Conservation (phyloP, 1,139 yeast genomes). For the Yamadazyma blattariae region DNA sequence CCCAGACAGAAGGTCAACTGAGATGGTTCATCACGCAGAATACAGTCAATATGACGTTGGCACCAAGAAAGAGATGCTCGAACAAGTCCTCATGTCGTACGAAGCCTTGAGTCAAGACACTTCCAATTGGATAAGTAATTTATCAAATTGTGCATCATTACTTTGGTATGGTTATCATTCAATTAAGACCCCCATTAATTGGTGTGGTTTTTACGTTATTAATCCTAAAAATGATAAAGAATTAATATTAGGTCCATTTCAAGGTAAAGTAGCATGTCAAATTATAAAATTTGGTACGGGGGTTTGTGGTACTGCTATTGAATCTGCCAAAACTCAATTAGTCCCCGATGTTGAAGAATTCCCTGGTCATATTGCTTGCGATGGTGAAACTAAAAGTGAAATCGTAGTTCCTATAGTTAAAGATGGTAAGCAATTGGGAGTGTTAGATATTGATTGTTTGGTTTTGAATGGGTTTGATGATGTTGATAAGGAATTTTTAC, state of each 20-base stretch:
- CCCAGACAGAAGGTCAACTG: too few species aligned
- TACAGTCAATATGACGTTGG: constrained; percentile 46
- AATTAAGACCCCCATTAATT: constrained; percentile 59
- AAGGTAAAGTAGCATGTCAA: constrained; percentile 97
- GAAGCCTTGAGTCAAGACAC: constrained; percentile 62
- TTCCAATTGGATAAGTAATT: constrained; percentile 82
- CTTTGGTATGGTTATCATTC: constrained; percentile 86
- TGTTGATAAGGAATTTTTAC: constrained; percentile 58
- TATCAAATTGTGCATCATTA: constrained; percentile 81
- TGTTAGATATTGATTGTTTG: constrained; percentile 82
- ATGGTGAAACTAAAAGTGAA: constrained; percentile 90
- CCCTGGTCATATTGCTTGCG: constrained; percentile 97
- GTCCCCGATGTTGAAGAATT: constrained; percentile 74
- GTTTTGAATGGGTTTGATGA: constrained; percentile 62
- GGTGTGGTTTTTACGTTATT: constrained; percentile 87
- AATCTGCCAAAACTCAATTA: constrained; percentile 54
- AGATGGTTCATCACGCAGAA: constrained; percentile 75
- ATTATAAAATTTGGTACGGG: constrained; percentile 74
- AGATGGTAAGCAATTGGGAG: constrained; percentile 58
- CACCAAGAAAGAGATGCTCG: constrained; percentile 56
- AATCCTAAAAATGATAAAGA: constrained; percentile 33
- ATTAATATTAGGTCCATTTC: constrained; percentile 86
- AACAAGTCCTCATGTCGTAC: constrained; percentile 58
- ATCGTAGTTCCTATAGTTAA: constrained; percentile 78
- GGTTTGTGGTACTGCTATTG: constrained; percentile 88